phyloP scores from a whole-genome alignment of 441 rosid species.

The Eruca vesicaria region DNA sequence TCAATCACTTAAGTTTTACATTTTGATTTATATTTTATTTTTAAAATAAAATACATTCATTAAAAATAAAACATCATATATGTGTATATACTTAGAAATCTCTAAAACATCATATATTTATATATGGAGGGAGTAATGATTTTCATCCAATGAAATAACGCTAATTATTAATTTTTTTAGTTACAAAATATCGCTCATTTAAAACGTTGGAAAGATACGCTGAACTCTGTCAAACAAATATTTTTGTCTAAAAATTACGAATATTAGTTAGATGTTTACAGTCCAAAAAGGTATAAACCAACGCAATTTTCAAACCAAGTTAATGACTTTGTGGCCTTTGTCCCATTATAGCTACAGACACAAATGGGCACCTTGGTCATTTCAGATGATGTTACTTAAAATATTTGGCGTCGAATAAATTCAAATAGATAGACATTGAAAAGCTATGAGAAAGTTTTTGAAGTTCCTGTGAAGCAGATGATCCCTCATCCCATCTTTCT shows the following conservation, averaged over 20 bases:
- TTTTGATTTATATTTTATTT: too few relatives aligned
- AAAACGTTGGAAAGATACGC: not conserved
- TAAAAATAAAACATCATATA: too few relatives aligned
- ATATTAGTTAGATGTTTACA: conserved; percentile 4
- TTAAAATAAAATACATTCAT: too few relatives aligned
- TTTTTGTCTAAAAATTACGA: not conserved
- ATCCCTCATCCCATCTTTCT: conserved; percentile 57
- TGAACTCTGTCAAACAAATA: not conserved
- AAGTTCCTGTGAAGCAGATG: conserved; percentile 46
- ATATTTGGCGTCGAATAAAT: conserved; percentile 16
- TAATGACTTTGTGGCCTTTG: conserved; percentile 16
- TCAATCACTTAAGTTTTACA: too few relatives aligned
- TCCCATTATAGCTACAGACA: not conserved
- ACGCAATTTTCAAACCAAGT: not conserved
- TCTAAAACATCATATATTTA: too few relatives aligned
- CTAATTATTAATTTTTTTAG: too few relatives aligned
- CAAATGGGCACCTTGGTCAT: conserved; percentile 19
- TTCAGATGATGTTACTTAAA: not conserved
- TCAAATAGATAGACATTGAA: conserved; percentile 37
- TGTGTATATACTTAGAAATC: too few relatives aligned
- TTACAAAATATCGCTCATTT: not conserved
- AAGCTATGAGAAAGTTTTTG: conserved; percentile 19
- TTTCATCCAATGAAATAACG: not conserved
- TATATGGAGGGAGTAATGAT: too few relatives aligned
- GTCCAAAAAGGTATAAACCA: not conserved